These are phyloP conservation scores for Tremella fuciformis DNA, from an alignment of 768 basidiomycete species.

Conservation along the genomic window DNA sequence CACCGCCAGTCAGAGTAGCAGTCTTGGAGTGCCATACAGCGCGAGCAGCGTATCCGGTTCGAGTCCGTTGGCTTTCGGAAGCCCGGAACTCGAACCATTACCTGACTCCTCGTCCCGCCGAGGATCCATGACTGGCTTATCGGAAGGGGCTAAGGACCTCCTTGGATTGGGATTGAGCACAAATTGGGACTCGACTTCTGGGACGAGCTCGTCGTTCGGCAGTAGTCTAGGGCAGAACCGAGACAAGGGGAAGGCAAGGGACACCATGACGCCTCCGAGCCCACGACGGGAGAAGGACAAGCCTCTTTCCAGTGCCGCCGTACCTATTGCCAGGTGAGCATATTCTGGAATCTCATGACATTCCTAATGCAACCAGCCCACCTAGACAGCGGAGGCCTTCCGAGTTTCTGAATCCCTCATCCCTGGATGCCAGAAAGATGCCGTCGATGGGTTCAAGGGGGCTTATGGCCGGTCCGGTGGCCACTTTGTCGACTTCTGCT, in stretches of 20 bases:
- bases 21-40: constrained; percentile 18
- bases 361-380: constrained; percentile 23
- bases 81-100: constrained; percentile 28
- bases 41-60: constrained; percentile 14
- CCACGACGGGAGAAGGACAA: constrained; percentile 33
- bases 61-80: constrained; percentile 34
- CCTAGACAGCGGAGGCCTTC: constrained; percentile 34
- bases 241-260: constrained; percentile 41
- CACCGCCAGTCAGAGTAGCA: constrained; percentile 24
- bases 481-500: constrained; percentile 41
- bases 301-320: constrained; percentile 14
- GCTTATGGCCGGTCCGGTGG: constrained; percentile 11
- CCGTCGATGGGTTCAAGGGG: constrained; percentile 15
- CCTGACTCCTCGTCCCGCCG: constrained; percentile 15
- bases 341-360: not conserved
- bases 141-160: constrained; percentile 27
- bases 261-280: constrained; percentile 31
- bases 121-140: constrained; percentile 5
- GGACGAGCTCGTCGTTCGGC: constrained; percentile 24
- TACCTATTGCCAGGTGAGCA: constrained; percentile 32
- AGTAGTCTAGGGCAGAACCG: constrained; percentile 18
- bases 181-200: constrained; percentile 25
- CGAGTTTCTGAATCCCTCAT: constrained; percentile 41
- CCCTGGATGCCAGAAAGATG: constrained; percentile 29
- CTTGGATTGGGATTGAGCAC: constrained; percentile 36